Percentiles rank a stretch among this genome's conserved stretches.
Evolutionary conservation across 129 eudicot species (phyloP).

Genomic region (Oenanthe sinensis): DNA sequence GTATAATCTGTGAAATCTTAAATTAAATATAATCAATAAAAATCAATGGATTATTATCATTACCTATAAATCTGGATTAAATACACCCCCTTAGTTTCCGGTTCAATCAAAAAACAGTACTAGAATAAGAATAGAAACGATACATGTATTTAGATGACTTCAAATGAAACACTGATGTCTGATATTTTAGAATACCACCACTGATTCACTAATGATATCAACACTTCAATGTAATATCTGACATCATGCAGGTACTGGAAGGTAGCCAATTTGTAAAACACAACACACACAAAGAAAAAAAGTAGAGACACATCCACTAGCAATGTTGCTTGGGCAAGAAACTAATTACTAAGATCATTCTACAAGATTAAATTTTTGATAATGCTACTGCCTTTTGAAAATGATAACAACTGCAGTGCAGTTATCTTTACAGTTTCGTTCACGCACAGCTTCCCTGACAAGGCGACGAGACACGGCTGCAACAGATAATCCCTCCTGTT

Average conservation of each 20-base stretch:
- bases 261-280: background rate
- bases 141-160: background rate
- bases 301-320: background rate
- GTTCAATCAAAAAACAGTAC: background rate
- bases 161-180: background rate
- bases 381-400: conserved; percentile 22
- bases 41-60: too few species aligned
- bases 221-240: background rate
- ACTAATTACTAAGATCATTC: background rate
- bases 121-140: background rate
- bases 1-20: too few species aligned
- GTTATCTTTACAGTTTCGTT: conserved; percentile 62
- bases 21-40: too few species aligned
- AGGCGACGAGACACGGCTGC: conserved; percentile 47
- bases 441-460: conserved; percentile 61
- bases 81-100: too few species aligned
- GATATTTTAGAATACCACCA: background rate
- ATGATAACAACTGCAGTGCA: conserved; percentile 54
- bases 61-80: too few species aligned
- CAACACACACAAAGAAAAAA: background rate
- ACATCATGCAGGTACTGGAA: background rate
- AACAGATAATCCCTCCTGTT: conserved; percentile 62
- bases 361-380: background rate
- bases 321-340: background rate
- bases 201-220: background rate